Evolutionary conservation across 2,329 filamentous ascomycete species (phyloP).

Genomic region (Pseudogymnoascus sp.): DNA sequence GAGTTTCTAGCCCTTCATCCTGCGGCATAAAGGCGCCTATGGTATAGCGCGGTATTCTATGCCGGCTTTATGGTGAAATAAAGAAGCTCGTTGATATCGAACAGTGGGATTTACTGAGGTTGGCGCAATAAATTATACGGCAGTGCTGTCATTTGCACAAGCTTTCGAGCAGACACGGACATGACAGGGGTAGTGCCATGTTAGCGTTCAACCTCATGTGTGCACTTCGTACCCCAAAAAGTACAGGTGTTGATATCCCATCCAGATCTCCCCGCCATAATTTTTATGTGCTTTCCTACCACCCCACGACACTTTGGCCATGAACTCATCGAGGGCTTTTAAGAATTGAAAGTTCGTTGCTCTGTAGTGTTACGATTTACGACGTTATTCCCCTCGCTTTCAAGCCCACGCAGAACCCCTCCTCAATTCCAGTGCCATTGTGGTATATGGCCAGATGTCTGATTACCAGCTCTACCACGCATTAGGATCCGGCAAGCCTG

Average conservation of each 20-base stretch:
- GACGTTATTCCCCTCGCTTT: background rate
- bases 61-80: background rate
- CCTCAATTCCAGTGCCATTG: background rate
- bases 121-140: constrained; percentile 4
- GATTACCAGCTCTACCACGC: constrained; percentile 48
- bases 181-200: background rate
- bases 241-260: constrained; percentile 5
- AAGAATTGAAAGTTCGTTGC: background rate
- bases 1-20: background rate
- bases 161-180: background rate
- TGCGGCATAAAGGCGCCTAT: constrained; percentile 1
- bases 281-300: background rate
- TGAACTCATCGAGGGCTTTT: background rate
- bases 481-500: constrained; percentile 46
- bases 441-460: constrained; percentile 35
- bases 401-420: background rate
- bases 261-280: constrained; percentile 6
- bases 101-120: background rate
- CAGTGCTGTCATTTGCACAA: constrained; percentile 7
- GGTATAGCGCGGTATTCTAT: background rate
- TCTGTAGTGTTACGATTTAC: constrained; percentile 3
- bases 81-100: background rate
- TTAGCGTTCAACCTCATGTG: constrained; percentile 6
- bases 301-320: background rate
- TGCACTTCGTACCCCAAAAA: constrained; percentile 7